Conservation (phyloP, 2,329 filamentous ascomycete species). For the Ceratocystis variospora region DNA sequence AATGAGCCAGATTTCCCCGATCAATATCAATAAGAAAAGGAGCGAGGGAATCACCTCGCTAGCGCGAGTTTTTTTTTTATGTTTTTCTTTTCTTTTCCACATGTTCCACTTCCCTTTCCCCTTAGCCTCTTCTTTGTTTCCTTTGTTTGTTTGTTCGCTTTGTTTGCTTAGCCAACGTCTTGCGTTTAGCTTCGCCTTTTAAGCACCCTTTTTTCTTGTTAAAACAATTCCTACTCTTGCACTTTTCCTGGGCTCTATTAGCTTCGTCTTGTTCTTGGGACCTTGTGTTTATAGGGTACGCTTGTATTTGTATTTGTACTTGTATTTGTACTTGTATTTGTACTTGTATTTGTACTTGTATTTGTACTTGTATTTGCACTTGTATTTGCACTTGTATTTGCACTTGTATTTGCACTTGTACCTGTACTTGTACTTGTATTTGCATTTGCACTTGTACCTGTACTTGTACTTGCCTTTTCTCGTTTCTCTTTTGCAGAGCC, state of each 20-base stretch:
- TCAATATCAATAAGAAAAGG: background rate
- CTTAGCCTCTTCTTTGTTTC: background rate
- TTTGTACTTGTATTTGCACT: background rate
- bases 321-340: background rate
- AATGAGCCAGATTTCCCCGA: background rate
- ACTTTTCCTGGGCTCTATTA: background rate
- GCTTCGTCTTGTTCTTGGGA: background rate
- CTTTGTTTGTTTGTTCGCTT: background rate
- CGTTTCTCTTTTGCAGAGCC: background rate
- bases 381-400: background rate
- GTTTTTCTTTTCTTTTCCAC: background rate
- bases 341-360: background rate
- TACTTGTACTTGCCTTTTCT: background rate
- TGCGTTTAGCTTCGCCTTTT: background rate
- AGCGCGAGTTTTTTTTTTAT: background rate
- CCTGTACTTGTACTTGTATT: background rate
- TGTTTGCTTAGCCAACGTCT: background rate
- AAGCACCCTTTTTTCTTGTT: background rate
- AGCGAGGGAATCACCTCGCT: background rate
- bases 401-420: background rate
- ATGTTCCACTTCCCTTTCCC: background rate
- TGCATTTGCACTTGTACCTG: background rate
- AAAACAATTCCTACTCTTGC: background rate
- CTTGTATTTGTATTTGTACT: background rate
- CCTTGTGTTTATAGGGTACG: background rate